These are phyloP conservation scores for Lactarius hengduanensis DNA, from an alignment of 768 basidiomycete species.

Conservation along the genomic window DNA sequence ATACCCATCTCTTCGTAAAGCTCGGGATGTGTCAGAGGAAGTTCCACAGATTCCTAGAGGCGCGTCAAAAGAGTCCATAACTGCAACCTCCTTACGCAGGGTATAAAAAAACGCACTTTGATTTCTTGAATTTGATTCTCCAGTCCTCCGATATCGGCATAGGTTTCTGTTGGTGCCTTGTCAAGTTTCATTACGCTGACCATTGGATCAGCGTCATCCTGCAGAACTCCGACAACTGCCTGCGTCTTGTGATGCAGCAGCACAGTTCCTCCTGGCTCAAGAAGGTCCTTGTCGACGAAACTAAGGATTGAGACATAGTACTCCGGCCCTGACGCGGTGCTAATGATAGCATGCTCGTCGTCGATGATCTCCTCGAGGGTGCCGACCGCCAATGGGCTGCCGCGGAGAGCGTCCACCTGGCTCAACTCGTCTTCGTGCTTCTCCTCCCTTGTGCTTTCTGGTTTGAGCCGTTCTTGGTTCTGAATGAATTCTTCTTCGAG, in stretches of 20 bases:
- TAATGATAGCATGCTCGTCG: constrained; percentile 99
- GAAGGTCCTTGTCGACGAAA: constrained; percentile 95
- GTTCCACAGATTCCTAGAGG: constrained; percentile 92
- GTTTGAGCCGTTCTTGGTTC: constrained; percentile 90
- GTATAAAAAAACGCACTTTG: constrained; percentile 56
- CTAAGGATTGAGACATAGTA: constrained; percentile 98
- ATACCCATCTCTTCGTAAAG: constrained; percentile 99
- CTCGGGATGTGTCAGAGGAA: constrained; percentile 96
- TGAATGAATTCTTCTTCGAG: constrained; percentile 94
- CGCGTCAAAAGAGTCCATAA: constrained; percentile 2
- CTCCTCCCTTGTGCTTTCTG: constrained; percentile 85
- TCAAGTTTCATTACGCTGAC: constrained; percentile 99
- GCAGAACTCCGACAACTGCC: constrained; percentile 90
- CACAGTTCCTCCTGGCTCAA: constrained; percentile 96
- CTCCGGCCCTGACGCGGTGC: constrained; percentile 91
- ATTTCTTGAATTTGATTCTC: constrained; percentile 99
- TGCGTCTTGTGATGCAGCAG: constrained; percentile 95
- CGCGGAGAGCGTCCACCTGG: constrained; percentile 90
- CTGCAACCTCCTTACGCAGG: not conserved
- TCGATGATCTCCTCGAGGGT: constrained; percentile 97
- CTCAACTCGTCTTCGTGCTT: constrained; percentile 94
- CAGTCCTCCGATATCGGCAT: constrained; percentile 96
- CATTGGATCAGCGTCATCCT: constrained; percentile 93
- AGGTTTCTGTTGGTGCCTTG: constrained; percentile 98
- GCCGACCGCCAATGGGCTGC: constrained; percentile 97